A percentile compares a stretch with the other conserved stretches of the same genome.
These are phyloP conservation scores for Xylaria sp. DNA, from an alignment of 2,329 filamentous ascomycete species.

Conservation along the genomic window DNA sequence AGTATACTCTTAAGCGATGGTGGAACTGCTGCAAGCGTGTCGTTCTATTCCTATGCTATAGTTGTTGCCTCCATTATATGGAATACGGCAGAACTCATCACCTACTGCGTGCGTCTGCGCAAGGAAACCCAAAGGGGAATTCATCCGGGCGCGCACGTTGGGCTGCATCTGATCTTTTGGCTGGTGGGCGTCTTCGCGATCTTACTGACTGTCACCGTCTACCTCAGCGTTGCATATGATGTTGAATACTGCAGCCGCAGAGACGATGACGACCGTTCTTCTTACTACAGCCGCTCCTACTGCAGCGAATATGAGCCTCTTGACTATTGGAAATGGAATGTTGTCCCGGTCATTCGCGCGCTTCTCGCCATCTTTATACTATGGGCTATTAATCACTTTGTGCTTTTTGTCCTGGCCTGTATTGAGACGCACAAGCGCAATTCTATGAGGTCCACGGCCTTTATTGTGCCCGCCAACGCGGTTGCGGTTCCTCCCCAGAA, in stretches of 20 bases:
- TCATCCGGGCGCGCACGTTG: constrained; percentile 48
- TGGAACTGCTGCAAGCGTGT: constrained; percentile 13
- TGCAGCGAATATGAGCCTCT: constrained; percentile 31
- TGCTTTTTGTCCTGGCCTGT: constrained; percentile 70
- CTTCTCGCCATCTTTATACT: constrained; percentile 79
- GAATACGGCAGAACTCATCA: constrained; percentile 47
- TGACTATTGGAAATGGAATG: constrained; percentile 24
- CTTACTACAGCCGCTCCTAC: constrained; percentile 33
- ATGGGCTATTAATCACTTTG: constrained; percentile 82
- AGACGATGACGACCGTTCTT: constrained; percentile 15
- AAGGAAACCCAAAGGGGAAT: constrained; percentile 43
- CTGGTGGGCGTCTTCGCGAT: constrained; percentile 42
- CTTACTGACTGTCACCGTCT: constrained; percentile 34
- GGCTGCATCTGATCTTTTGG: constrained; percentile 45
- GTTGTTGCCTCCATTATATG: constrained; percentile 42
- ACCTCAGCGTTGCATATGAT: neutral
- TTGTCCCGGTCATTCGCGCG: constrained; percentile 52
- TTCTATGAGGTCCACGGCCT: constrained; percentile 34
- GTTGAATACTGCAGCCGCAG: constrained; percentile 20
- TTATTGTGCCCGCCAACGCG: constrained; percentile 33
- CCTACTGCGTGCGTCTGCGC: constrained; percentile 42
- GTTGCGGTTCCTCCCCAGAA: constrained; percentile 17
- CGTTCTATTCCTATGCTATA: constrained; percentile 41
- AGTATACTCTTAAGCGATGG: constrained; percentile 37
- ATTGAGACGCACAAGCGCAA: constrained; percentile 48